phyloP scores from a whole-genome alignment of 108 stramenopile species.

The Discostella stelligeroides region DNA sequence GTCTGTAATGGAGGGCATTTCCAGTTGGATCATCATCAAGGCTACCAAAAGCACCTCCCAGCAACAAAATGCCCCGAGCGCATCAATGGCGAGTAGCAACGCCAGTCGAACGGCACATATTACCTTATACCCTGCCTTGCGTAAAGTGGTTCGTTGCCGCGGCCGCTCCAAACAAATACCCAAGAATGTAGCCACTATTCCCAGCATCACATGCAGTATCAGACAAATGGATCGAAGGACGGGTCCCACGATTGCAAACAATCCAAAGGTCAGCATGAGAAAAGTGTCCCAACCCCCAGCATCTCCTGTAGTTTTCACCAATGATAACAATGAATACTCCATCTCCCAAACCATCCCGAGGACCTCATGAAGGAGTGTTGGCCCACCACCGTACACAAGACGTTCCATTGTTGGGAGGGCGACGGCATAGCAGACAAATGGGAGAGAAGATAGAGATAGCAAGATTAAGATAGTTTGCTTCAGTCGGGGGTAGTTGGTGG shows the following conservation, averaged over 20 bases:
- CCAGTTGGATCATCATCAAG: slow-evolving; percentile 72
- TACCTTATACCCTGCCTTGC: slow-evolving; percentile 20
- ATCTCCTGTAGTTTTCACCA: slow-evolving; percentile 80
- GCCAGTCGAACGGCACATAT: slow-evolving; percentile 21
- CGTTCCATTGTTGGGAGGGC: slow-evolving; percentile 78
- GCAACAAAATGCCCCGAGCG: slow-evolving; percentile 81
- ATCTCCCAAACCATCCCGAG: slow-evolving; percentile 73
- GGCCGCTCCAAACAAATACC: slow-evolving; percentile 48
- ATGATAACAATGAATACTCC: slow-evolving; percentile 65
- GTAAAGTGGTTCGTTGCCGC: slow-evolving; percentile 34
- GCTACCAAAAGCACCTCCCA: slow-evolving; percentile 88
- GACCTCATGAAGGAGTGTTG: slow-evolving; percentile 72
- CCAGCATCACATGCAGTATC: slow-evolving; percentile 55
- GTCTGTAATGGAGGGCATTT: slow-evolving; percentile 82
- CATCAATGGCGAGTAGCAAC: slow-evolving; percentile 57
- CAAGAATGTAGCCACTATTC: slow-evolving; percentile 34
- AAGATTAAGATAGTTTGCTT: slow-evolving; percentile 35
- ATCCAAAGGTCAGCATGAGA: slow-evolving; percentile 83
- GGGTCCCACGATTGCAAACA: slow-evolving; percentile 54
- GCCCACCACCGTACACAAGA: slow-evolving; percentile 71
- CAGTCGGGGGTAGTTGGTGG: slow-evolving; percentile 41
- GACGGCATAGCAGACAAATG: slow-evolving; percentile 58
- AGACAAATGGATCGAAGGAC: slow-evolving; percentile 45
- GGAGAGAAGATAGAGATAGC: slow-evolving; percentile 29
- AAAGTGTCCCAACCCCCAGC: slow-evolving; percentile 82